A percentile compares a stretch with the other conserved stretches of the same genome.
phyloP scores from a whole-genome alignment of 257 asterid genomes.

The Rhazya stricta region DNA sequence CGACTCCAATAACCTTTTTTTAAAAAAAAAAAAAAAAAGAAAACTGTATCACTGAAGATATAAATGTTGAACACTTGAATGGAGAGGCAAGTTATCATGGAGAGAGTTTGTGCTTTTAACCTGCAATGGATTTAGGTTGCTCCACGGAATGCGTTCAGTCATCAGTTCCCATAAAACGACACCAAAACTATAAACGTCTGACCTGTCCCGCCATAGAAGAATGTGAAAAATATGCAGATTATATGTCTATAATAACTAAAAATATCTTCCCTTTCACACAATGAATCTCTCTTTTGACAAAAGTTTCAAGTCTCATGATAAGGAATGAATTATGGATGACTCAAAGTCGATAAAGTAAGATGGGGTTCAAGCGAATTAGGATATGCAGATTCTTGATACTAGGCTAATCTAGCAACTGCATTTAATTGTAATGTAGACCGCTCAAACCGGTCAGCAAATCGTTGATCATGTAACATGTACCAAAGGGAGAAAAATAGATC shows the following conservation, averaged over 20 bases:
- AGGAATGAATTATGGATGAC: not conserved
- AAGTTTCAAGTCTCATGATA: not conserved
- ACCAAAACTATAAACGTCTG: conserved; percentile 69
- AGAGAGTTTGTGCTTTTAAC: conserved; percentile 18
- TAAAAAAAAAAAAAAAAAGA: not conserved
- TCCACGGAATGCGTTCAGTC: conserved; percentile 67
- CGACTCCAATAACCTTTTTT: conserved; percentile 60
- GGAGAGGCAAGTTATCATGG: not conserved
- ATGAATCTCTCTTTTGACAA: not conserved
- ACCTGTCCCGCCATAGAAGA: conserved; percentile 34
- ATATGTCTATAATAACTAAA: not conserved
- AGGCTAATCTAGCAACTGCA: not conserved
- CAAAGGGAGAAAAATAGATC: not conserved
- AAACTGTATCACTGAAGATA: too few relatives aligned
- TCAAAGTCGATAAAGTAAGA: not conserved
- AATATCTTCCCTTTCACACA: not conserved
- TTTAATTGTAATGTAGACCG: not conserved
- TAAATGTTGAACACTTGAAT: not conserved
- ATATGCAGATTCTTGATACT: not conserved
- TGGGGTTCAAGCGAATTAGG: not conserved
- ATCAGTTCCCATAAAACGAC: conserved; percentile 74
- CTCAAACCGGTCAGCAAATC: too few relatives aligned
- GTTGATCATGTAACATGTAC: not conserved
- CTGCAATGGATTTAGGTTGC: conserved; percentile 53
- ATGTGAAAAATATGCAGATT: not conserved